Base-by-base conservation (phyloP, 192 early-diverging fungal species). In the Coemansia sp. region DNA sequence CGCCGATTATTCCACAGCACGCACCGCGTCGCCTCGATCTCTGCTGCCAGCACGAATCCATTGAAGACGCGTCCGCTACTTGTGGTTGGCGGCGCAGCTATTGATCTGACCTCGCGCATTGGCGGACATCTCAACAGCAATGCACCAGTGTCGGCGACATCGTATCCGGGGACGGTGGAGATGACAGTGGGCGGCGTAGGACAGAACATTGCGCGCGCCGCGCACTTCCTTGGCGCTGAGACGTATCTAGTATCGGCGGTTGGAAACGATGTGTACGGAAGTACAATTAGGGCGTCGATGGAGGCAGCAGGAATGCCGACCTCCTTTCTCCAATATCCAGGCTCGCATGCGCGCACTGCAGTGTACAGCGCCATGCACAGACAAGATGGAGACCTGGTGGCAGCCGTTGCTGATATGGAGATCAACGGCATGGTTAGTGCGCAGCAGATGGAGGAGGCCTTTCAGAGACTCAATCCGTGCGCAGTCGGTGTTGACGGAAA, bases 321-420 rank as follows among this genome's bases (percentile, higher is more conserved):
- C 5, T 39, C 19, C 11, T 67, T 64, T 61, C 43, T 77, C 10
- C 80, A 77, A 23, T 58, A 67, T 32, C 64, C 67, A 11, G 53
- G 64, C 1, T 26, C 40, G 6, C 64, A 66, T 7, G 75, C 76
- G 12, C 73, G 77, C 13, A 97, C 94, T 0, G 95, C 91, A 0
- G 83, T 90, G 1, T 97, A 96, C 76, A 95, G 87, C 57, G 91
- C 93, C 5, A 61, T 99, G 13, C 89, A 95, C 67, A 61, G 80
- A 15, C 49, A 79, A 2, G 69, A 86, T 40, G 97, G 97, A 9
- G 85, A 91, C 16, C 72, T 95, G 23, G 15, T 94, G 0, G 76
- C 85, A 9, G 97, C 93, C 4, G 91, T 98, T 0, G 96, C 95
- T 13, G 97, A 99, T 64, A 99, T 99, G 97, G 81, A 77, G 39